Base-by-base conservation (phyloP, 371 early-diverging fungal species). In the Actinomortierella ambigua region DNA sequence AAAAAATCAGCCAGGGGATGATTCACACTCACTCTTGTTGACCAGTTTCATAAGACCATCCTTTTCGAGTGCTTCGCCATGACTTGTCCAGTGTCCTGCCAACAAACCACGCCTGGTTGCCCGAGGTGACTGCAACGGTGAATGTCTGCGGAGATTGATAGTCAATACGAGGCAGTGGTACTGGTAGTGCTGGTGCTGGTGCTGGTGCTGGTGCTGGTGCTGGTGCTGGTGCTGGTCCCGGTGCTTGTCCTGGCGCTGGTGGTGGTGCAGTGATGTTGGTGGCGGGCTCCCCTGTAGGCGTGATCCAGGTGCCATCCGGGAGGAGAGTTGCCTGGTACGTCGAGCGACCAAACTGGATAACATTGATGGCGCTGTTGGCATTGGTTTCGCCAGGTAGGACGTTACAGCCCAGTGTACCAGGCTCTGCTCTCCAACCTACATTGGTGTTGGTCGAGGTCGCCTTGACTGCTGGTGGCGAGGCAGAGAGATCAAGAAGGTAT, bases 261-360 rank as follows among this genome's bases (percentile, higher is more conserved):
- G 55, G 42, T 17, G 53, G 26, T 1, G 64, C 22, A 24, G n/a
- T 40, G 55, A 52, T 52, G 48, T 42, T 43, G 1, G 26, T 61
- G 22, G 46, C n/a, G 22, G 48, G 48, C 22, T 9, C 48, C 20
- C 18, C 22, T 22, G 22, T 11, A 11, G 34, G 34, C 11, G 34
- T 34, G 34, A 34, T 34, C 71, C 71, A 70, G 46, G 71, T 70
- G 7, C 71, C 71, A 20, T 70, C 62, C n/a, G 71, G 62, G 20
- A 27, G 61, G 53, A 70, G 65, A 15, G 53, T 28, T 8, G 65
- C 51, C 52, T 69, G 57, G 9, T 43, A 18, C 0, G 57, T 46
- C 22, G 34, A 53, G 4, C 34, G 34, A 3, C 65, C 71, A 27
- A 70, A 70, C 28, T 70, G 71, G 6, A 70, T 3, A 34, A 70